Percentiles rank a stretch among this genome's conserved stretches.
Evolutionary conservation across 2,329 filamentous ascomycete species (phyloP).

Genomic region (Metarhizium brunneum): DNA sequence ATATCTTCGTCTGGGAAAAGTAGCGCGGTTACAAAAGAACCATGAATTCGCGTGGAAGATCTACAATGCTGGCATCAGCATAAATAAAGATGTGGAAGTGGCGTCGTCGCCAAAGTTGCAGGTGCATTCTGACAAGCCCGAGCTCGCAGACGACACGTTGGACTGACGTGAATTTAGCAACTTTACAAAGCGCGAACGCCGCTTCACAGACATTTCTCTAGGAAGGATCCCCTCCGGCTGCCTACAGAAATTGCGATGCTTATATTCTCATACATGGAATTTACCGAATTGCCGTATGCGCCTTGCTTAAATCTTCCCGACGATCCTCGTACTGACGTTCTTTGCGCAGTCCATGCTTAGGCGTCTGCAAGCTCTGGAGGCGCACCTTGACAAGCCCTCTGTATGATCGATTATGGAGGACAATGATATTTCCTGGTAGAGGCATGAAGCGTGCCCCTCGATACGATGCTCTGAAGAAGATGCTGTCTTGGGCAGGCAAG

Average conservation of each 20-base stretch:
- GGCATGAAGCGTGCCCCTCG: conserved; percentile 14
- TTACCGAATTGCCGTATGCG: conserved; percentile 21
- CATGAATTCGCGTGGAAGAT: conserved; percentile 29
- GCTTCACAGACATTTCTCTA: conserved; percentile 23
- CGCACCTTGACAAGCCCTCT: conserved; percentile 18
- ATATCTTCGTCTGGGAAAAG: conserved; percentile 32
- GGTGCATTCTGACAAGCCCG: conserved; percentile 12
- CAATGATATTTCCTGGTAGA: conserved; percentile 17
- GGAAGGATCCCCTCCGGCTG: conserved; percentile 25
- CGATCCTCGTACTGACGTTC: conserved; percentile 1
- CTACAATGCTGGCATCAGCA: conserved; percentile 29
- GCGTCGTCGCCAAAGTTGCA: conserved; percentile 23
- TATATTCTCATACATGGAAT: conserved; percentile 25
- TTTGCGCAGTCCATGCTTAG: conserved; percentile 18
- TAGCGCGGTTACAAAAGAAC: conserved; percentile 27
- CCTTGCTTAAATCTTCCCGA: background rate
- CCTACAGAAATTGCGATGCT: conserved; percentile 26
- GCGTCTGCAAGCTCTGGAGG: conserved; percentile 24
- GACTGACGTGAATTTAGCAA: conserved; percentile 16
- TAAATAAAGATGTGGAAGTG: conserved; percentile 15
- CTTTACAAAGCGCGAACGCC: conserved; percentile 24
- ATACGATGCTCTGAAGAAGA: conserved; percentile 15
- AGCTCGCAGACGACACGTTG: background rate
- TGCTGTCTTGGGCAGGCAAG: conserved; percentile 22
- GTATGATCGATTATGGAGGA: conserved; percentile 21